These are phyloP conservation scores for Rhodamnia rubescens DNA, from an alignment of 345 rosid genomes.

Conservation along the genomic window DNA sequence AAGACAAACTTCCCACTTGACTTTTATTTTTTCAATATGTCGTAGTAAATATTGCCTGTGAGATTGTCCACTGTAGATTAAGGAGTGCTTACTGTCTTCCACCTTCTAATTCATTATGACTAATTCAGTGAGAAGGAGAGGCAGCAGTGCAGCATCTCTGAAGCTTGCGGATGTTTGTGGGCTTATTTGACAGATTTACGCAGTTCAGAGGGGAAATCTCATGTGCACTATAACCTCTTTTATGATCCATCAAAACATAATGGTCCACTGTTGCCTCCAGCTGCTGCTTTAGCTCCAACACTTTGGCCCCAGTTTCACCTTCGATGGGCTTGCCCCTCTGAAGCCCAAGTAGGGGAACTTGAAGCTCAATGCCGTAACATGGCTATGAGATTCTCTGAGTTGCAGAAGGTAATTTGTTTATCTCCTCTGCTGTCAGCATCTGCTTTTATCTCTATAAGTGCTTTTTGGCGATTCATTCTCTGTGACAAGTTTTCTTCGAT, in stretches of 20 bases:
- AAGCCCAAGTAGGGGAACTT: constrained; percentile 64
- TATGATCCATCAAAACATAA: constrained; percentile 53
- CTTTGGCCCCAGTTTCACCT: constrained; percentile 98
- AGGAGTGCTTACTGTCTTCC: not conserved
- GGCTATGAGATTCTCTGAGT: constrained; percentile 44
- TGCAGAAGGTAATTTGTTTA: constrained; percentile 49
- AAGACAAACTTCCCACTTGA: not conserved
- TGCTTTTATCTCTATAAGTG: not conserved
- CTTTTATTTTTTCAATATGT: not conserved
- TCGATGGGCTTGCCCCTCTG: constrained; percentile 93
- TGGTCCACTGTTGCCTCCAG: constrained; percentile 71
- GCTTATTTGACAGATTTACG: constrained; percentile 75
- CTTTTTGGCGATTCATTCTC: not conserved
- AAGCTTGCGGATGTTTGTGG: constrained; percentile 87
- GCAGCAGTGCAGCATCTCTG: constrained; percentile 49
- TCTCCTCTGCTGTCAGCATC: not conserved
- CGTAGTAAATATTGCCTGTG: not conserved
- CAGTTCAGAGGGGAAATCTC: constrained; percentile 40
- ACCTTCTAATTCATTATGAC: not conserved
- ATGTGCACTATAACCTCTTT: constrained; percentile 69
- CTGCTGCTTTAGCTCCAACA: constrained; percentile 95
- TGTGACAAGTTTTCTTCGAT: not conserved
- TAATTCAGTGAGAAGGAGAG: constrained; percentile 84
- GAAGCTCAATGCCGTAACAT: constrained; percentile 64
- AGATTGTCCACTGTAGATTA: not conserved